phyloP scores from a whole-genome alignment of 768 basidiomycete species.

The Boletus pseudopeckii region DNA sequence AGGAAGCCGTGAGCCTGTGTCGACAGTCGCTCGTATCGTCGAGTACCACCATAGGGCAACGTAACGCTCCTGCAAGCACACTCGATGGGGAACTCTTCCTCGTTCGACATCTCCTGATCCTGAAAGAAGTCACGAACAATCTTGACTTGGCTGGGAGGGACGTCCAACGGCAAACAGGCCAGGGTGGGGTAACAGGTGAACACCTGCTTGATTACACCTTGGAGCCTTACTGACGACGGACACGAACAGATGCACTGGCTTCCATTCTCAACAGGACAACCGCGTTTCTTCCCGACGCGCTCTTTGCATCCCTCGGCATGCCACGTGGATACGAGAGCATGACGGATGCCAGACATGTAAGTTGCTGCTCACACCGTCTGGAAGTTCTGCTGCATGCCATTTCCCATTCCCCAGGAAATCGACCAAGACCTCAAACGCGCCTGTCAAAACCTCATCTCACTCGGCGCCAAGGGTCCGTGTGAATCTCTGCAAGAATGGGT shows the following conservation, averaged over 20 bases:
- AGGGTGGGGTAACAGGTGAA: conserved; percentile 59
- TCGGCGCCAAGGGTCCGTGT: conserved; percentile 56
- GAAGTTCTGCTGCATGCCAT: neutral
- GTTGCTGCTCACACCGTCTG: conserved; percentile 11
- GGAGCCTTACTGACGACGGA: conserved; percentile 1
- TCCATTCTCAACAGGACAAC: conserved; percentile 33
- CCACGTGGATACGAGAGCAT: conserved; percentile 59
- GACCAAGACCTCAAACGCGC: conserved; percentile 81
- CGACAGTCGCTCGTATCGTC: conserved; percentile 76
- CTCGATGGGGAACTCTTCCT: conserved; percentile 85
- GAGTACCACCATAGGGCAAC: conserved; percentile 57
- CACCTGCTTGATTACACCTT: neutral
- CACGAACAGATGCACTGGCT: conserved; percentile 26
- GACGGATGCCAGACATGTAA: conserved; percentile 69
- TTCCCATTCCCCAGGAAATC: conserved; percentile 56
- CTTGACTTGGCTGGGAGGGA: conserved; percentile 60
- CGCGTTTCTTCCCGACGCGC: conserved; percentile 55
- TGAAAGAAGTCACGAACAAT: conserved; percentile 86
- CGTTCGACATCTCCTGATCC: conserved; percentile 81
- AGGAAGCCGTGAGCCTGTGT: conserved; percentile 85
- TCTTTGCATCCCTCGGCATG: conserved; percentile 70
- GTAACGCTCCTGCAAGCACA: conserved; percentile 39
- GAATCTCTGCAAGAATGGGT: conserved; percentile 63
- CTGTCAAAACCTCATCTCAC: conserved; percentile 79
- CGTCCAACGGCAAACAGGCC: conserved; percentile 39